Evolutionary conservation across 495 filamentous ascomycete species (phyloP).

Genomic region (Neurospora sp.): DNA sequence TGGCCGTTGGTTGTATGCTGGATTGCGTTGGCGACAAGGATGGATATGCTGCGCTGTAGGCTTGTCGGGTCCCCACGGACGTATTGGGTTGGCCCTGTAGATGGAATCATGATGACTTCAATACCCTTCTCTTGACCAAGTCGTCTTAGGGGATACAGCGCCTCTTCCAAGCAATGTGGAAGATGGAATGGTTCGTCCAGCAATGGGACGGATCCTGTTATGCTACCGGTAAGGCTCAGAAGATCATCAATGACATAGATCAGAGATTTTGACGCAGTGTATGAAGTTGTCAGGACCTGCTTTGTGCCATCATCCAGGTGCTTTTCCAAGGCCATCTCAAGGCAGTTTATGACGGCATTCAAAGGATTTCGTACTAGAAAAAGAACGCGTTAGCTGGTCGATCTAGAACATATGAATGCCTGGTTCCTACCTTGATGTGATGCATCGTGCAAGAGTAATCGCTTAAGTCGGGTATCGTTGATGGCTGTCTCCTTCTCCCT

Average conservation of each 20-base stretch:
- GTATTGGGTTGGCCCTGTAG: conserved; percentile 46
- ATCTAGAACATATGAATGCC: neutral
- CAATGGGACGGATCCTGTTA: conserved; percentile 59
- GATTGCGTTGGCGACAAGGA: conserved; percentile 68
- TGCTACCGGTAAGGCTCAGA: conserved; percentile 70
- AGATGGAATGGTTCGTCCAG: conserved; percentile 67
- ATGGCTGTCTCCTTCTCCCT: conserved; percentile 54
- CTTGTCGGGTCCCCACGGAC: conserved; percentile 64
- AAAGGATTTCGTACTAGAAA: conserved; percentile 68
- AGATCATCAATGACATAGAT: conserved; percentile 88
- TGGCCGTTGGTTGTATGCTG: conserved; percentile 56
- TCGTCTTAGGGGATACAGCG: conserved; percentile 50
- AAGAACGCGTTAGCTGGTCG: neutral
- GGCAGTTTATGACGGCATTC: conserved; percentile 82
- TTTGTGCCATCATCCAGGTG: conserved; percentile 61
- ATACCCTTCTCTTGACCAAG: conserved; percentile 65
- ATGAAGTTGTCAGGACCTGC: conserved; percentile 66
- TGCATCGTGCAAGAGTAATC: conserved; percentile 67
- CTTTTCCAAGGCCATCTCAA: conserved; percentile 78
- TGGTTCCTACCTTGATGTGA: conserved; percentile 42
- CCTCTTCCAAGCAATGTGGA: conserved; percentile 52
- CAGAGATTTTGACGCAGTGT: conserved; percentile 82
- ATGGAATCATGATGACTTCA: conserved; percentile 44
- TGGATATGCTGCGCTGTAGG: conserved; percentile 62
- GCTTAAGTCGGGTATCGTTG: conserved; percentile 55